These are phyloP conservation scores for Phytopythium montanum DNA, from an alignment of 352 stramenopile species.

Conservation along the genomic window DNA sequence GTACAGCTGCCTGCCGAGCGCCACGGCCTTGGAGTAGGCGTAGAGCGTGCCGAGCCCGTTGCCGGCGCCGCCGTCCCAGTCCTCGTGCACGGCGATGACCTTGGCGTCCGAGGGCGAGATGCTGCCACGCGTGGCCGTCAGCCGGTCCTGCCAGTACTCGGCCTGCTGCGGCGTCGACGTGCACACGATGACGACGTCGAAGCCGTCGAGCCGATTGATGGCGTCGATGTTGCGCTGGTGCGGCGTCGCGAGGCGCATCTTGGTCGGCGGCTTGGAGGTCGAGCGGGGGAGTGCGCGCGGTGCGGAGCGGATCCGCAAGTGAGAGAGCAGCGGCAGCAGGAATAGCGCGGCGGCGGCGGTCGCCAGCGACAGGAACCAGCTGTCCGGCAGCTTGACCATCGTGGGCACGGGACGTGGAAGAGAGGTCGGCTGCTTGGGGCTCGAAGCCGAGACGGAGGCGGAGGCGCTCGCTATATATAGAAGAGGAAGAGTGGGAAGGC, in stretches of 20 bases:
- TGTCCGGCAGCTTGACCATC: slow-evolving; percentile 37
- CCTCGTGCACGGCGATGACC: slow-evolving; percentile 95
- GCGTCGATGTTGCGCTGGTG: slow-evolving; percentile 83
- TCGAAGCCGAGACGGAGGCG: background rate
- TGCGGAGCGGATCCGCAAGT: slow-evolving; percentile 23
- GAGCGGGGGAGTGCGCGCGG: background rate
- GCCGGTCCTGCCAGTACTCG: slow-evolving; percentile 95
- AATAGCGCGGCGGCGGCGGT: slow-evolving; percentile 20
- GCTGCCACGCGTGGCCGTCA: slow-evolving; percentile 81
- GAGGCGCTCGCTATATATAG: background rate
- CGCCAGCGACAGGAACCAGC: slow-evolving; percentile 21
- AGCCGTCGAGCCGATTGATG: slow-evolving; percentile 88
- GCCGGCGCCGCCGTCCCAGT: slow-evolving; percentile 95
- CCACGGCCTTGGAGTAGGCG: slow-evolving; percentile 93
- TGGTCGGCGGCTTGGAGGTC: slow-evolving; percentile 6
- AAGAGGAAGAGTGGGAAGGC: background rate
- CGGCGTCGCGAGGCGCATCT: slow-evolving; percentile 22
- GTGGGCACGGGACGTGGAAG: background rate
- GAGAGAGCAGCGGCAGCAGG: slow-evolving; percentile 21
- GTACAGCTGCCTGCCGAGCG: slow-evolving; percentile 84
- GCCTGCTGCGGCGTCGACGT: slow-evolving; percentile 96
- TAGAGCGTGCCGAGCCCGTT: slow-evolving; percentile 97
- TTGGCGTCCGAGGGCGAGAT: slow-evolving; percentile 86
- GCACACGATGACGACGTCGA: slow-evolving; percentile 97
- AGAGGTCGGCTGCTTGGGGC: background rate